phyloP scores from a whole-genome alignment of 441 rosid species.

The Gossypium davidsonii region DNA sequence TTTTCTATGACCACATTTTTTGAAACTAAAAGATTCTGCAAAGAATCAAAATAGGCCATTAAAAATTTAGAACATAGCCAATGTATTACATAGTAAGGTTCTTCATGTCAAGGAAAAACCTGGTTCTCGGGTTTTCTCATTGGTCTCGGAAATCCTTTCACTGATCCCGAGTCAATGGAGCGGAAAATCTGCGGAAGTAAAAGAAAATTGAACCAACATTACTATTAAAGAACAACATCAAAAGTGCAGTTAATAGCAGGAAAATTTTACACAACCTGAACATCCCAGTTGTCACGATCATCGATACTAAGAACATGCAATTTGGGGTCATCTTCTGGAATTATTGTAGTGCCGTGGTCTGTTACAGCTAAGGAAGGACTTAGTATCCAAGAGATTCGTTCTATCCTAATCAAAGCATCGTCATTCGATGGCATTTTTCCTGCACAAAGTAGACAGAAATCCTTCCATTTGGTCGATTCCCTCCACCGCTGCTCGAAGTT shows the following conservation, averaged over 20 bases:
- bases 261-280: constrained; percentile 53
- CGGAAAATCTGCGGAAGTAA: constrained; percentile 59
- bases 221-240: background rate
- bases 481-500: constrained; percentile 98
- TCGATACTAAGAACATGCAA: constrained; percentile 50
- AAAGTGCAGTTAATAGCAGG: background rate
- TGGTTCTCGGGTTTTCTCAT: constrained; percentile 34
- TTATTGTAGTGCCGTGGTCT: constrained; percentile 36
- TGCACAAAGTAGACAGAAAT: constrained; percentile 49
- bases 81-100: background rate
- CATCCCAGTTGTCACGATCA: constrained; percentile 80
- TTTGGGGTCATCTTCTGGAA: constrained; percentile 58
- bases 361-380: constrained; percentile 42
- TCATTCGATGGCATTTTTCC: constrained; percentile 59
- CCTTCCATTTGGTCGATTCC: constrained; percentile 68
- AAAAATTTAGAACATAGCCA: constrained; percentile 13
- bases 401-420: constrained; percentile 71
- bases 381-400: constrained; percentile 82
- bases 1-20: constrained; percentile 53
- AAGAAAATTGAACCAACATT: constrained; percentile 12
- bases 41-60: constrained; percentile 2
- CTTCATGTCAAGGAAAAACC: constrained; percentile 35
- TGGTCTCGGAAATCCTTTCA: constrained; percentile 79
- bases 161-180: constrained; percentile 81
- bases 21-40: constrained; percentile 54